A percentile compares a stretch with the other conserved stretches of the same genome.
Conservation (phyloP, 139 green algal genomes). For the Auxenochlorella protothecoides region DNA sequence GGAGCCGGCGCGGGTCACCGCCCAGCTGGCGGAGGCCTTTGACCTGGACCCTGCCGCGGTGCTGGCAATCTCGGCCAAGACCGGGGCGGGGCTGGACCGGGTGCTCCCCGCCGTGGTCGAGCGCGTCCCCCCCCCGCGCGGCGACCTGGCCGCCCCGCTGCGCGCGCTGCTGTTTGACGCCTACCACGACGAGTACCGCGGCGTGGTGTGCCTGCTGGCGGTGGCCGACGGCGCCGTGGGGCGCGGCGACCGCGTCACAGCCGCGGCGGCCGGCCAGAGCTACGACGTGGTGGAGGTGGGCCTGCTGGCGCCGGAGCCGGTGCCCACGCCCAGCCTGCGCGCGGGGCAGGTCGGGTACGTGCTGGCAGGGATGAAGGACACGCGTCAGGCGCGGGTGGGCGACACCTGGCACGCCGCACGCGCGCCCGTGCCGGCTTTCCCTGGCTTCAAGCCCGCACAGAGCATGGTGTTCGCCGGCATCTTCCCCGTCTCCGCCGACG, state of each 20-base stretch:
- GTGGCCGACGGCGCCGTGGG: constrained; percentile 62
- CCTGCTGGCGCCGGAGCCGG: constrained; percentile 51
- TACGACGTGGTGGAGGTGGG: constrained; percentile 71
- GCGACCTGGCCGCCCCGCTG: constrained; percentile 26
- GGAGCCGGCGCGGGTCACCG: constrained; percentile 51
- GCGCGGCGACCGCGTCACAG: constrained; percentile 40
- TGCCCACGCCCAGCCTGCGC: constrained; percentile 40
- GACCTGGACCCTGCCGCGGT: constrained; percentile 36
- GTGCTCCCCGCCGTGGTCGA: constrained; percentile 69
- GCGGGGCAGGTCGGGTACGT: constrained; percentile 83
- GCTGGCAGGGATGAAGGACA: constrained; percentile 76
- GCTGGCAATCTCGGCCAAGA: constrained; percentile 62
- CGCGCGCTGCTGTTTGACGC: constrained; percentile 83
- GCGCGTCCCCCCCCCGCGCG: constrained; percentile 40
- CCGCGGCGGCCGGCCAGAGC: constrained; percentile 25
- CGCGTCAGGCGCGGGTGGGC: constrained; percentile 55
- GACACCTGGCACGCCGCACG: constrained; percentile 60
- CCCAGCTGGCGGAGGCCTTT: constrained; percentile 64
- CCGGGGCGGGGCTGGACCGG: constrained; percentile 7
- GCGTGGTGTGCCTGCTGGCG: constrained; percentile 55
- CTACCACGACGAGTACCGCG: constrained; percentile 75
- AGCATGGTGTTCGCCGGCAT: constrained; percentile 82
- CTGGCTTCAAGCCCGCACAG: constrained; percentile 67
- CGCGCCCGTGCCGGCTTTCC: constrained; percentile 23
- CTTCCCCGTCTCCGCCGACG: constrained; percentile 48